A percentile compares a stretch with the other conserved stretches of the same genome.
Evolutionary conservation across 805 yeast genomes (phyloP).

Genomic region (Metschnikowia borealis): DNA sequence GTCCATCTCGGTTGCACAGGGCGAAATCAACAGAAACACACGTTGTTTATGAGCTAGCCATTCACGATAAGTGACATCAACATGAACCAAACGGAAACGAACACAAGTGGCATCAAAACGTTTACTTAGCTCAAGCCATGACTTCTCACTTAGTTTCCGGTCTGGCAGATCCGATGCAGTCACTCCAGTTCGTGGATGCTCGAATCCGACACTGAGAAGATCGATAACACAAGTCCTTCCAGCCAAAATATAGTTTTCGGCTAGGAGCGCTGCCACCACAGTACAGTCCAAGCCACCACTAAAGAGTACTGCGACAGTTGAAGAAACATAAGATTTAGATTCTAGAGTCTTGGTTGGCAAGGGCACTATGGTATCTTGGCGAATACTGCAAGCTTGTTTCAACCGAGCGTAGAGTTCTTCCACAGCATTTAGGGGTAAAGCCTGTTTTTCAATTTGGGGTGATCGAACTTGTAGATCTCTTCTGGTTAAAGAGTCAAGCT

Average conservation of each 20-base stretch:
- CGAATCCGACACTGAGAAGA: slow-evolving; percentile 88
- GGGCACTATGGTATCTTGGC: slow-evolving; percentile 53
- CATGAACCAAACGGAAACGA: slow-evolving; percentile 54
- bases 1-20: slow-evolving; percentile 91
- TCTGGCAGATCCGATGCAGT: slow-evolving; percentile 76
- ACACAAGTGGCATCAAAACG: slow-evolving; percentile 35
- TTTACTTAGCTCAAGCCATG: slow-evolving; percentile 50
- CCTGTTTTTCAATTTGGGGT: background rate
- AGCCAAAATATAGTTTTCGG: slow-evolving; percentile 10
- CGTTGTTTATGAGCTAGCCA: slow-evolving; percentile 48
- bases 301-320: slow-evolving; percentile 54
- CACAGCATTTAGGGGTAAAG: background rate
- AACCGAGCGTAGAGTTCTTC: slow-evolving; percentile 23
- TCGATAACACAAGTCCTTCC: slow-evolving; percentile 44
- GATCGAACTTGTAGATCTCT: background rate
- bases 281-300: slow-evolving; percentile 98
- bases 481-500: slow-evolving; percentile 17
- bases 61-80: slow-evolving; percentile 68
- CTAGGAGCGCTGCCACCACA: slow-evolving; percentile 56
- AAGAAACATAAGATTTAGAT: slow-evolving; percentile 17
- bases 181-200: slow-evolving; percentile 73
- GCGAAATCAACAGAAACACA: slow-evolving; percentile 70
- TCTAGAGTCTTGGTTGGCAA: background rate
- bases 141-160: slow-evolving; percentile 63
- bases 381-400: slow-evolving; percentile 37